Evolutionary conservation across 2,329 filamentous ascomycete species (phyloP), one percentile per base, ranked within the genome.

Genomic region (Trichoderma oligosporum): DNA sequence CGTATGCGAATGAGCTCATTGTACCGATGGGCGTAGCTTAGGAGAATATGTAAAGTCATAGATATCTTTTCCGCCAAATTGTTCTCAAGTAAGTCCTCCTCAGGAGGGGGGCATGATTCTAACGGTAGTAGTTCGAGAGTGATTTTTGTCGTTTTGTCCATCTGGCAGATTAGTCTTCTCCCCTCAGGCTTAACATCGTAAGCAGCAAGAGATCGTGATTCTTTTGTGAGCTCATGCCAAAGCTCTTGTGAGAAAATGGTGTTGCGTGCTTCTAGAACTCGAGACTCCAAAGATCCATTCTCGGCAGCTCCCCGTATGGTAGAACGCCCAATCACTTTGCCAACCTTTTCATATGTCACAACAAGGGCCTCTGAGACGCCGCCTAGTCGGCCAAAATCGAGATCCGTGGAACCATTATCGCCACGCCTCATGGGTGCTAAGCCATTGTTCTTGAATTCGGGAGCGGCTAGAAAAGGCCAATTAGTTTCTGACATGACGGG

Each of bases 151-250:
- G 76, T 71, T 1, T 76, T 65, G n/a, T 79, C 76, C 1, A 83
- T 69, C 3, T 78, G 74, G 64, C 84, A 83, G 8, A 77, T 76
- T 39, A 91, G 77, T 3, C 78, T 73, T 24, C 82, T 75, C 12
- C 80, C 83, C 33, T 83, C 79, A 12, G 85, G 81, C 24, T 80
- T 81, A 11, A 97, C 86, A 8, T 86, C 83, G 60, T 89, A 85
- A 9, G 85, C 84, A 3, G 86, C 79, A 20, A 96, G 76, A 0
- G 80, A 80, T 14, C 91, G 86, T 0, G 88, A 85, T 72, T 99
- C 94, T 16, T 90, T 82, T 52, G 87, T 86, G 59, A 97, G 78
- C 72, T 99, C 94, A 64, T 96, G 86, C 81, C 91, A 97, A 1
- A 99, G 75, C 68, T 99, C 94, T 67, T 92, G 86, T 25, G 89